Evolutionary conservation across 352 stramenopile species (phyloP).

Genomic region (Globisporangium nunn): DNA sequence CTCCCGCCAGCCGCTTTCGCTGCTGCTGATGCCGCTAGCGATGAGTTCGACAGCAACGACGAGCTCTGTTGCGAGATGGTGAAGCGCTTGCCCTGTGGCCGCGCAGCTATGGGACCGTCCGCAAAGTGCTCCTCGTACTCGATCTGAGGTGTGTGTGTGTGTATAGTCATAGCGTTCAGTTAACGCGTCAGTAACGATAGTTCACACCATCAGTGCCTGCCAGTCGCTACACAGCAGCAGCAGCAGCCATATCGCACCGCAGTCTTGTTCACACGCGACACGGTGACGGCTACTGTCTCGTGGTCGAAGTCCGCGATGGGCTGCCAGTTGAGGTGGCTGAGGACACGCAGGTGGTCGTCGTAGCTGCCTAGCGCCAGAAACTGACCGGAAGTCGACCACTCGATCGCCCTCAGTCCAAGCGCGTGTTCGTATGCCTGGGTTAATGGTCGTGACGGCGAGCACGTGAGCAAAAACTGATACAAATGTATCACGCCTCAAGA

Average conservation of each 20-base stretch:
- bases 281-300: constrained; percentile 38
- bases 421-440: constrained; percentile 71
- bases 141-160: too few relatives aligned
- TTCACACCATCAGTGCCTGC: neutral
- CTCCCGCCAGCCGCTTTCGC: constrained; percentile 45
- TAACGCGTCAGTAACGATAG: neutral
- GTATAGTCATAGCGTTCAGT: neutral
- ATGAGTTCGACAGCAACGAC: constrained; percentile 41
- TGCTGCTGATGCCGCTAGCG: constrained; percentile 50
- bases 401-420: constrained; percentile 61
- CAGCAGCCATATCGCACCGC: constrained; percentile 12
- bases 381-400: constrained; percentile 71
- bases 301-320: constrained; percentile 70
- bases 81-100: constrained; percentile 55
- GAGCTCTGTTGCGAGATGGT: constrained; percentile 19
- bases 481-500: too few relatives aligned
- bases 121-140: constrained; percentile 69
- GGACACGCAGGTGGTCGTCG: constrained; percentile 65
- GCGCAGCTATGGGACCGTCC: constrained; percentile 36
- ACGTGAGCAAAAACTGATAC: too few relatives aligned
- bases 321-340: constrained; percentile 78
- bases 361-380: constrained; percentile 77
- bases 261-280: constrained; percentile 32
- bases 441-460: too few relatives aligned
- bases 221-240: too few relatives aligned